These are phyloP conservation scores for Nakazawaea siamensis DNA, from an alignment of 805 yeast species.

Conservation along the genomic window DNA sequence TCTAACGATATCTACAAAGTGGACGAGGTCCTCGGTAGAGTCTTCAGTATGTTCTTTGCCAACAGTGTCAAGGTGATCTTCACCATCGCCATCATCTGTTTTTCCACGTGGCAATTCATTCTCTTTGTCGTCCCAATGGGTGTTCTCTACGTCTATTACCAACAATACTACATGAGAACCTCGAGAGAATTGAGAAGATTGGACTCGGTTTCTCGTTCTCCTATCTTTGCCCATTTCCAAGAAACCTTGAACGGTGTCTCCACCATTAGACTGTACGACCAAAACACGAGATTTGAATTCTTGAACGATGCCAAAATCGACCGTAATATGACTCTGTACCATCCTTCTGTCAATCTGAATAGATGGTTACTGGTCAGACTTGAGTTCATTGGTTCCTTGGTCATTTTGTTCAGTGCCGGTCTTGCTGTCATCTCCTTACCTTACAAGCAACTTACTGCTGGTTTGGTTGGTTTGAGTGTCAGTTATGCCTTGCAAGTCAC, in stretches of 20 bases:
- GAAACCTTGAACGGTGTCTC: conserved; percentile 59
- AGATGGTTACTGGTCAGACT: conserved; percentile 87
- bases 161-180: conserved; percentile 58
- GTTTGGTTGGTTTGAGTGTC: conserved; percentile 77
- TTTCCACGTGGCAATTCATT: conserved; percentile 72
- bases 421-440: conserved; percentile 56
- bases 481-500: conserved; percentile 81
- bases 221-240: conserved; percentile 64
- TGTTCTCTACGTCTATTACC: conserved; percentile 50
- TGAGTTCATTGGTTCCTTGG: conserved; percentile 73
- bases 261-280: conserved; percentile 57
- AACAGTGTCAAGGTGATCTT: conserved; percentile 49
- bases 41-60: conserved; percentile 51
- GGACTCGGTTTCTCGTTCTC: conserved; percentile 62
- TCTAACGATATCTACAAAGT: conserved; percentile 75
- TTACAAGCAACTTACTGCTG: conserved; percentile 60
- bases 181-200: conserved; percentile 67
- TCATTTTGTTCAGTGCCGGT: conserved; percentile 74
- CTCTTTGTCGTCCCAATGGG: conserved; percentile 54
- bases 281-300: conserved; percentile 43
- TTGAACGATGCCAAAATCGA: conserved; percentile 59
- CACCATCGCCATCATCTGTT: conserved; percentile 62
- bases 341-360: conserved; percentile 77
- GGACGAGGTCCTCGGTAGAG: conserved; percentile 61
- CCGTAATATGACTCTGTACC: conserved; percentile 73